phyloP scores from a whole-genome alignment of 192 early-diverging fungal genomes.

The Backusella westeae region DNA sequence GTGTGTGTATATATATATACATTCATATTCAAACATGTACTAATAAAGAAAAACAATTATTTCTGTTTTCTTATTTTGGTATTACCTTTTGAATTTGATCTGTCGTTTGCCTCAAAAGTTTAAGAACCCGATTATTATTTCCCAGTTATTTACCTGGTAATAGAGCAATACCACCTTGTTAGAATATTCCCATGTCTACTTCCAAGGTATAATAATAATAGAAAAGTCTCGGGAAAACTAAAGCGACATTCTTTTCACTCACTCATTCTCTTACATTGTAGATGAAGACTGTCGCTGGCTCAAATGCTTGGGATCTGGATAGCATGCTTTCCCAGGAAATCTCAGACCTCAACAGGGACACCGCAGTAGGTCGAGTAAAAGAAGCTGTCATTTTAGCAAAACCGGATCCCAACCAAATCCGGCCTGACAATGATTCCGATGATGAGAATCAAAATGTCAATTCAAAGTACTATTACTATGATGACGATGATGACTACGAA shows the following conservation, averaged over 20 bases:
- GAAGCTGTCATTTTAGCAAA: slow-evolving; percentile 31
- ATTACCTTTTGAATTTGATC: background rate
- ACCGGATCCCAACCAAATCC: slow-evolving; percentile 31
- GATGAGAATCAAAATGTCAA: background rate
- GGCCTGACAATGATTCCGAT: slow-evolving; percentile 20
- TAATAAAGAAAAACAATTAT: background rate
- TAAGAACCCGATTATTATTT: background rate
- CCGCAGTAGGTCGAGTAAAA: slow-evolving; percentile 26
- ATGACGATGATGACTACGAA: slow-evolving; percentile 19
- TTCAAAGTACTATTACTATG: slow-evolving; percentile 8
- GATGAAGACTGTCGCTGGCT: background rate
- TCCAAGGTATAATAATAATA: background rate
- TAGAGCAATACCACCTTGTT: background rate
- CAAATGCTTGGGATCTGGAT: slow-evolving; percentile 15
- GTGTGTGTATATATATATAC: background rate
- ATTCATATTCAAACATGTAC: background rate
- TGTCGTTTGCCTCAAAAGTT: background rate
- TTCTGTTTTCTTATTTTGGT: background rate
- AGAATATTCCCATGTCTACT: background rate
- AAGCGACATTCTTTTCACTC: background rate
- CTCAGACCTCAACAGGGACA: slow-evolving; percentile 32
- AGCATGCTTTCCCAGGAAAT: slow-evolving; percentile 25
- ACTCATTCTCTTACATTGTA: background rate
- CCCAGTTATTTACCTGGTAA: background rate
- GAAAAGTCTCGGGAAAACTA: background rate